A percentile compares a stretch with the other conserved stretches of the same genome.
These are phyloP conservation scores for Spencermartinsiella ligniputridi DNA, from an alignment of 1,139 yeast genomes.

Conservation along the genomic window DNA sequence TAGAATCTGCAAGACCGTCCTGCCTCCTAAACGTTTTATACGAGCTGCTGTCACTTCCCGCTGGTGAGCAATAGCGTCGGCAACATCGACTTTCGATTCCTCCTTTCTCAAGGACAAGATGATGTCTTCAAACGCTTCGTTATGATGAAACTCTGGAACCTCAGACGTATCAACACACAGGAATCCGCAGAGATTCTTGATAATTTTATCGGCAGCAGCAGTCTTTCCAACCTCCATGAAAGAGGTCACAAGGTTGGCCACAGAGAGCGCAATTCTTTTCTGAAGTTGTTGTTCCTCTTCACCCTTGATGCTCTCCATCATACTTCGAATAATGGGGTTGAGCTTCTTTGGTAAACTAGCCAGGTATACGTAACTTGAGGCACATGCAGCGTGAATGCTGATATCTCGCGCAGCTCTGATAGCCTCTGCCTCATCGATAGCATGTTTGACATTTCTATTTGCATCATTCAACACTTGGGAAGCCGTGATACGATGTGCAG, in stretches of 20 bases:
- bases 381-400: constrained; percentile 70
- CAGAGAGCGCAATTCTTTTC: constrained; percentile 62
- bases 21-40: constrained; percentile 80
- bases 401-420: constrained; percentile 52
- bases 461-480: constrained; percentile 78
- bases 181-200: constrained; percentile 87
- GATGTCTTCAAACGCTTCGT: constrained; percentile 49
- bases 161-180: constrained; percentile 93
- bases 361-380: constrained; percentile 52
- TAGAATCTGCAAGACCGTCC: constrained; percentile 58
- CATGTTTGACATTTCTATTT: constrained; percentile 57
- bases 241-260: constrained; percentile 57
- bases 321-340: constrained; percentile 80
- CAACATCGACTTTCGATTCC: constrained; percentile 65
- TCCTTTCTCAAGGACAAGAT: constrained; percentile 79
- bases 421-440: constrained; percentile 65
- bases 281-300: constrained; percentile 70
- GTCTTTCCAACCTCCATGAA: constrained; percentile 55
- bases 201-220: constrained; percentile 80
- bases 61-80: constrained; percentile 61
- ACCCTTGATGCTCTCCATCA: constrained; percentile 88
- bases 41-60: constrained; percentile 67
- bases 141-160: constrained; percentile 85
- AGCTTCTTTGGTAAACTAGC: constrained; percentile 70
- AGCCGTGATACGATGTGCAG: constrained; percentile 68